Evolutionary conservation across 1,284 basidiomycete genomes (phyloP), one percentile per base, ranked within the genome.

Genomic region (Vanrija pseudolonga): DNA sequence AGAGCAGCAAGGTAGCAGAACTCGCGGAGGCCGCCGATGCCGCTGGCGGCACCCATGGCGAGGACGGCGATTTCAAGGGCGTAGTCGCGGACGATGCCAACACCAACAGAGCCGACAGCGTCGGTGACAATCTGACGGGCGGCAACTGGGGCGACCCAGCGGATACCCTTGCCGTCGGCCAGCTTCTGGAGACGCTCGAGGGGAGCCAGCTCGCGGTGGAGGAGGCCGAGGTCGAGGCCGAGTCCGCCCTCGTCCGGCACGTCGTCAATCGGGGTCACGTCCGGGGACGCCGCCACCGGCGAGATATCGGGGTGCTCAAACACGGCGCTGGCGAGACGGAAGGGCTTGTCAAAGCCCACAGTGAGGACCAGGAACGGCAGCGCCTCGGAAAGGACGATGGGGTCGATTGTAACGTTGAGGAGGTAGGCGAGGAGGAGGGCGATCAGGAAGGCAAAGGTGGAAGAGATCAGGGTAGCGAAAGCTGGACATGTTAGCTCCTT

Each of bases 351-450:
- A 72, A 98, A 98, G 14, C 95, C 95, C 54, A 98, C 87, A 0
- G 91, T 95, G 75, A 96, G 96, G 42, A 98, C 94, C 38, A 98
- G 81, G 85, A 98, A 98, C 0, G 95, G 95, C 2, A 98, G 82
- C 0, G 95, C 94, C 75, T 98, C 96, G 15, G 90, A 93, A 32
- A 98, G 81, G 17, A 88, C 86, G 54, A 98, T 87, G 2, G 55
- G 91, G 74, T 98, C 93, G 64, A 98, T 87, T 7, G 87, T 87
- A 52, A 98, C 90, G 61, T 83, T 82, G 57, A 96, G 80, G 45
- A 87, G 81, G 73, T 89, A 86, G 3, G 93, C 91, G 28, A 90
- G 80, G 17, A 94, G 87, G 4, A 98, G 83, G 17, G 92, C 84
- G 53, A 94, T 80, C 50, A 98, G 83, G 76, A 98, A 89, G 0